Evolutionary conservation across 2,329 filamentous ascomycete species (phyloP).

Genomic region (Ascochyta clinopodiicola): DNA sequence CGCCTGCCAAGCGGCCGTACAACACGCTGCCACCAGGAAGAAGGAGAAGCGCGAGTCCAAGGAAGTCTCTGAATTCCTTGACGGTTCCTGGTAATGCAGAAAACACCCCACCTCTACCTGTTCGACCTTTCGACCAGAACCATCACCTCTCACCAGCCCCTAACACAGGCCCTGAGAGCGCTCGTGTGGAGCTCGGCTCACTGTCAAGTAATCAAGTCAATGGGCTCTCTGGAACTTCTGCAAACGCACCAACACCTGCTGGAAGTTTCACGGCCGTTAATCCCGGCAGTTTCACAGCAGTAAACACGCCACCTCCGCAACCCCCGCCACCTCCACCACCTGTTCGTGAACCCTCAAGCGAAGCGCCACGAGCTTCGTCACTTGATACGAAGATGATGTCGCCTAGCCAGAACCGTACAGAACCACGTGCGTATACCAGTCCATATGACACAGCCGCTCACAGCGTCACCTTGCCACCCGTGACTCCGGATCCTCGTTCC

Average conservation of each 20-base stretch:
- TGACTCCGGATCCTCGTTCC: conserved; percentile 5
- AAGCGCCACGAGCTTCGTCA: conserved; percentile 22
- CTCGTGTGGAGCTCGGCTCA: conserved; percentile 35
- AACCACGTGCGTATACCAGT: conserved; percentile 35
- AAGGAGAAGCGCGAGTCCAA: conserved; percentile 35
- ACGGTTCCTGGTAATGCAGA: conserved; percentile 32
- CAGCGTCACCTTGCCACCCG: background rate
- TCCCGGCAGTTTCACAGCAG: conserved; percentile 30
- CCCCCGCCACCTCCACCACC: conserved; percentile 18
- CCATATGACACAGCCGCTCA: conserved; percentile 37
- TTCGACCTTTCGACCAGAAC: conserved; percentile 26
- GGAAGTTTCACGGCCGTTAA: conserved; percentile 33
- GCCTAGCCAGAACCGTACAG: background rate
- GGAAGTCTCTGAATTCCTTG: conserved; percentile 37
- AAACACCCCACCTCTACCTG: conserved; percentile 35
- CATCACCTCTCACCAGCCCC: conserved; percentile 29
- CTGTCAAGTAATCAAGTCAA: conserved; percentile 42
- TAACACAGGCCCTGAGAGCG: conserved; percentile 26
- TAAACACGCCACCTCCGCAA: conserved; percentile 30
- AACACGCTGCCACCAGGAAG: conserved; percentile 35
- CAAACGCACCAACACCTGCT: conserved; percentile 17
- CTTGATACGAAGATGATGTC: conserved; percentile 11
- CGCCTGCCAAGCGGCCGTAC: conserved; percentile 40
- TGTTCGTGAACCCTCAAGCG: conserved; percentile 19
- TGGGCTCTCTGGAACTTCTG: conserved; percentile 26